phyloP scores from a whole-genome alignment of 768 basidiomycete genomes.

The Thelephora ganbajun region DNA sequence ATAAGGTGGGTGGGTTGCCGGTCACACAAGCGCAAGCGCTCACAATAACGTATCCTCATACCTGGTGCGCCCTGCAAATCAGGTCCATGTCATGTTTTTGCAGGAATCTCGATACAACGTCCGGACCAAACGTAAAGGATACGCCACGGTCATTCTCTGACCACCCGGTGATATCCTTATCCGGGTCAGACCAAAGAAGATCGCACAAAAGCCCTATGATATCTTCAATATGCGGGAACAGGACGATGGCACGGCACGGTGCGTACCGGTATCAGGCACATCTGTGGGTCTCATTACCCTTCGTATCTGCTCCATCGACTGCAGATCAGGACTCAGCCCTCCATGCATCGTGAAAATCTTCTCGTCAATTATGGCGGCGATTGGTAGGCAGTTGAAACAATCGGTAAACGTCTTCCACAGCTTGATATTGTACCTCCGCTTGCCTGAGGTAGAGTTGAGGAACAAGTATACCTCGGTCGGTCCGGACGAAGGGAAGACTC shows the following conservation, averaged over 20 bases:
- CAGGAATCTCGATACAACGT: slow-evolving; percentile 94
- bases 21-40: neutral
- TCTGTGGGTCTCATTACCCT: slow-evolving; percentile 98
- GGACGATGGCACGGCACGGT: neutral
- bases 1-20: slow-evolving; percentile 3
- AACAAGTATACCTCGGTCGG: neutral
- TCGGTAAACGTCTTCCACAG: slow-evolving; percentile 99
- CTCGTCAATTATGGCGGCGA: slow-evolving; percentile 99
- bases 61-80: slow-evolving; percentile 97
- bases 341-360: slow-evolving; percentile 99
- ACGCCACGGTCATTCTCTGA: slow-evolving; percentile 98
- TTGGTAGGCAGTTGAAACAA: slow-evolving; percentile 98
- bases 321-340: slow-evolving; percentile 90
- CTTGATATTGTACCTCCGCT: slow-evolving; percentile 99
- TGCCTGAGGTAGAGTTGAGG: slow-evolving; percentile 41
- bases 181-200: slow-evolving; percentile 96
- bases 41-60: slow-evolving; percentile 23
- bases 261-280: slow-evolving; percentile 91
- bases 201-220: slow-evolving; percentile 79
- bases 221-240: slow-evolving; percentile 3
- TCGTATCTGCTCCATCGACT: slow-evolving; percentile 99
- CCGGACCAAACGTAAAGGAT: slow-evolving; percentile 96
- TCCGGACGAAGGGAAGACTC: slow-evolving; percentile 21
- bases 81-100: slow-evolving; percentile 99
- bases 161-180: slow-evolving; percentile 99